phyloP scores from a whole-genome alignment of 805 yeast species.

The Teunomyces barrocoloradensis region DNA sequence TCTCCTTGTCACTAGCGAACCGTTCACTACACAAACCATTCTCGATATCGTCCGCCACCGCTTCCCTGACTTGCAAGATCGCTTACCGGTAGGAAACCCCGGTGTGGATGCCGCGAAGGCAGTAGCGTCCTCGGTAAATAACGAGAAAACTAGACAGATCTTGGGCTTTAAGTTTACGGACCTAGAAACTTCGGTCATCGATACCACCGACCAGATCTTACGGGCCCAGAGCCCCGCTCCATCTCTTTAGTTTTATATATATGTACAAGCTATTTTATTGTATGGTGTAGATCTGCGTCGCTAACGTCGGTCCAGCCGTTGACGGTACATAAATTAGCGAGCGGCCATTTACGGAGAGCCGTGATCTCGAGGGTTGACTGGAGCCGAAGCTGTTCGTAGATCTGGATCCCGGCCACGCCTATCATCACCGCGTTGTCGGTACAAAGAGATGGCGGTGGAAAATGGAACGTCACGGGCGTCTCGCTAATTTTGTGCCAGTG shows the following conservation, averaged over 20 bases:
- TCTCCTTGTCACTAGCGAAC: conserved; percentile 21
- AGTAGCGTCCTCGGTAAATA: conserved; percentile 7
- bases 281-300: conserved; percentile 15
- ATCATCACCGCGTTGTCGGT: conserved; percentile 97
- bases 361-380: conserved; percentile 52
- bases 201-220: conserved; percentile 22
- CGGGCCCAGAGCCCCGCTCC: not conserved
- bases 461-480: conserved; percentile 41
- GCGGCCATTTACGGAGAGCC: conserved; percentile 86
- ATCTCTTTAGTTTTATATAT: conserved; percentile 63
- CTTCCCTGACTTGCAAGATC: conserved; percentile 19
- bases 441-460: conserved; percentile 71
- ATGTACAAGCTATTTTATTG: conserved; percentile 28
- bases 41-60: conserved; percentile 18
- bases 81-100: conserved; percentile 17
- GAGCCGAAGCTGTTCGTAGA: conserved; percentile 54
- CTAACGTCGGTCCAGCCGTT: conserved; percentile 50
- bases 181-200: conserved; percentile 19
- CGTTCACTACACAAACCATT: conserved; percentile 17
- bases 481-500: not conserved
- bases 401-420: conserved; percentile 94
- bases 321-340: conserved; percentile 47
- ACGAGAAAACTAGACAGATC: conserved; percentile 14
- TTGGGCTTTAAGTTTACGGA: conserved; percentile 19
- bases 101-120: conserved; percentile 4